Conservation (phyloP, 441 rosid species). For the Corymbia citriodora region DNA sequence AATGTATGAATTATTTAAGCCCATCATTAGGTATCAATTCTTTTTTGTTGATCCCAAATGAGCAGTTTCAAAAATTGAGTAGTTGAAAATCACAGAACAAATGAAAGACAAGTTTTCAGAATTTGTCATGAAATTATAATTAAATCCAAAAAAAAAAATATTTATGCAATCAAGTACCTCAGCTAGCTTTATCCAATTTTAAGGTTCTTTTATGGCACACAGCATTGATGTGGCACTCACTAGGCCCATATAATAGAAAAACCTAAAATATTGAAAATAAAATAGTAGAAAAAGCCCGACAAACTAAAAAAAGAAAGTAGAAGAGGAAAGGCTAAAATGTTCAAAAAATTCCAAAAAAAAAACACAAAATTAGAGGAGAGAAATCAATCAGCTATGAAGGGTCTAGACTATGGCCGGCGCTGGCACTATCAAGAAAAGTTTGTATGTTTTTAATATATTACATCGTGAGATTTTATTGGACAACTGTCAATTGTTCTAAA, state of each 20-base stretch:
- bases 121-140: not conserved
- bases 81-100: not conserved
- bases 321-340: not conserved
- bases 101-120: accelerated
- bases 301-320: not conserved
- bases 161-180: not conserved
- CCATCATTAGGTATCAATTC: not conserved
- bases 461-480: not conserved
- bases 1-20: not conserved
- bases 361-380: not conserved
- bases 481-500: no score
- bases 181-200: not conserved
- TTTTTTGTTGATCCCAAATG: not conserved
- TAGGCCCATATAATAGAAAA: not conserved
- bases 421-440: no score
- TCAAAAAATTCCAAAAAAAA: not conserved
- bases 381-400: no score
- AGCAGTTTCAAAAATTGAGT: not conserved
- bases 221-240: not conserved
- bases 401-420: no score
- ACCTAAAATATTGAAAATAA: not conserved
- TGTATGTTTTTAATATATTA: no score
- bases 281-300: not conserved
- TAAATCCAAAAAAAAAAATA: accelerated
- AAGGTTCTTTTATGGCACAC: not conserved